phyloP scores from a whole-genome alignment of 192 early-diverging fungal species.

The Backusella westeae region DNA sequence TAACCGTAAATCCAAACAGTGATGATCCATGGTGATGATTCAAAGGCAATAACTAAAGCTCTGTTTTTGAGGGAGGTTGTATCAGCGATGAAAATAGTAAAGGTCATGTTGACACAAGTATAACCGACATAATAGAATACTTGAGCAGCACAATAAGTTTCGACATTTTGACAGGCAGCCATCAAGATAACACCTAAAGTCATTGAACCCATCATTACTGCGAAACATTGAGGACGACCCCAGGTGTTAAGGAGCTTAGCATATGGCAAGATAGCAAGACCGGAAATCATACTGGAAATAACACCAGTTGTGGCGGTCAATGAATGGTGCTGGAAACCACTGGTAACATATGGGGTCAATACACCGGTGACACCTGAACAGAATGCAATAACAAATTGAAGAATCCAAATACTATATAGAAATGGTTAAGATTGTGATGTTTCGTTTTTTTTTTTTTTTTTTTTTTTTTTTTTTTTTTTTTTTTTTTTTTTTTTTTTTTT shows the following conservation, averaged over 20 bases:
- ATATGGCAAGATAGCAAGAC: neutral
- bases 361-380: neutral
- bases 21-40: conserved; percentile 3
- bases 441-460: neutral
- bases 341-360: conserved; percentile 14
- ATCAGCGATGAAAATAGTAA: conserved; percentile 9
- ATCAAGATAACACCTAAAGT: conserved; percentile 6
- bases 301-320: conserved; percentile 8
- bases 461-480: no score
- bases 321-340: conserved; percentile 6
- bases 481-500: no score
- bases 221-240: conserved; percentile 11
- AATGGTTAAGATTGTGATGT: neutral
- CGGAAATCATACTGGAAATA: conserved; percentile 10
- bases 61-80: conserved; percentile 8
- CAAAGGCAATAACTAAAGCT: conserved; percentile 12
- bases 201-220: neutral
- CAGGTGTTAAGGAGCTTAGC: conserved; percentile 14
- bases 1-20: conserved; percentile 13
- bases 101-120: neutral
- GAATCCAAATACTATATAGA: conserved; percentile 6
- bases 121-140: conserved; percentile 14
- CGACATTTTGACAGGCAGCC: neutral
- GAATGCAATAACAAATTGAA: conserved; percentile 2
- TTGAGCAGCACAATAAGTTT: conserved; percentile 16